Evolutionary conservation across 352 stramenopile genomes (phyloP), one percentile per base, ranked within the genome.

Genomic region (Vaucheria bursata): DNA sequence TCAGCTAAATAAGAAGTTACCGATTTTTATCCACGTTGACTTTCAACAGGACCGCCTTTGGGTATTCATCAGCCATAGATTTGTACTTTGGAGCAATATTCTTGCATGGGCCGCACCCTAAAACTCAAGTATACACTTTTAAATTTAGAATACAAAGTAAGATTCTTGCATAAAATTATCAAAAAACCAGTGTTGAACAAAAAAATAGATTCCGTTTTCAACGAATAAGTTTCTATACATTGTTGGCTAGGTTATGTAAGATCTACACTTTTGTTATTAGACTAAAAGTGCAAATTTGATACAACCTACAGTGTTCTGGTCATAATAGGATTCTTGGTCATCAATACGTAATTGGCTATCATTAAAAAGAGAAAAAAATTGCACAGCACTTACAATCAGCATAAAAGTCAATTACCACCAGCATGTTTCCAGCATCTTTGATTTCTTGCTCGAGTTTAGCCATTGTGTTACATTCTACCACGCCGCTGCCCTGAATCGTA

Each of bases 1-100:
- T n/a, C n/a, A n/a, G n/a, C n/a, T n/a, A n/a, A n/a, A n/a, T n/a
- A n/a, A n/a, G n/a, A n/a, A 73, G 45, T 81, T 74, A 83, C 78
- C 71, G 79, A 75, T 90, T 90, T 36, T 89, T 85, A 75, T 92
- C 88, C 12, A 92, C 86, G 78, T 92, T 87, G 29, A 92, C 69
- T 74, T 91, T 91, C 40, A 88, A 87, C 78, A 92, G 91, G 3
- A 85, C 85, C 25, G 89, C 82, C 75, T 86, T 82, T 32, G 81
- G 79, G 81, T 90, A 89, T 40, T 89, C 85, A 35, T 86, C 83
- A 5, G 87, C 86, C 73, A 91, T 78, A 38, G 86, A 79, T 53
- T 88, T 85, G 45, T 68, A 82, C 7, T 70, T 70, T 1, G 75
- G 79, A 3, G 78, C 78, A 33, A 83, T 83, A 18, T 72, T 68